Base-by-base conservation (phyloP, 2,329 filamentous ascomycete species). In the Botrytis tulipae region DNA sequence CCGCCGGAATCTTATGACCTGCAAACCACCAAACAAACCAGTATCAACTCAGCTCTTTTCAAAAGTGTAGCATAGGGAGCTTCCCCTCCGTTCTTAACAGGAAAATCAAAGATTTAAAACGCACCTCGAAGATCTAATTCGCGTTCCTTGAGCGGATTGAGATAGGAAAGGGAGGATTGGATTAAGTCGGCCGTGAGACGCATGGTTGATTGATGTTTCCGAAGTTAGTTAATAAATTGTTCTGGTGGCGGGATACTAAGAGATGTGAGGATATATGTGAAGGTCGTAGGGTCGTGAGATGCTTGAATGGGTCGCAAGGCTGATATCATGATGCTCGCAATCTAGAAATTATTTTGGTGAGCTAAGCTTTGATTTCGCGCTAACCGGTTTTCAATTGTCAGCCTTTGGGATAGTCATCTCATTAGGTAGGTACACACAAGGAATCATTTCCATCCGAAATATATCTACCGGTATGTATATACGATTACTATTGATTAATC, bases 71-170 rank as follows among this genome's bases (percentile, higher is more conserved):
- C 90, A 97, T 96, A 42, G 61, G 61, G 61, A 44, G 5, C 51
- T n/a, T 16, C n/a, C 51, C 51, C 25, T 94, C 79, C 95, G 93
- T 88, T 91, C 94, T 94, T 97, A 94, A 92, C 92, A 90, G 85
- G 85, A 85, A 72, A 70, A 40, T 14, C 68, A 69, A 37, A 88
- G 48, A 54, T 54, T 54, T 57, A 79, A 77, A 79, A 90, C 94
- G 90, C 93, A 98, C 96, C 96, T 97, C 96, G 91, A 81, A 99
- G 93, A 87, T 98, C 95, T 83, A 99, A 90, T 89, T 99, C 96
- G 84, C 96, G 94, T 89, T 99, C 96, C 86, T 96, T 97, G 84
- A 99, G 89, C 83, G 95, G 95, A 85, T 98, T 99, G 85, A 98
- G 92, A 88, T 98, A 99, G 83, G 95, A 98, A 79, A 97, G 92